A percentile compares a stretch with the other conserved stretches of the same genome.
Conservation (phyloP, 176 grass and related monocot species). For the Zea mays region Zm-B73-REFERENCE-NAM-5.0 NC_050104.1:145666501-145667000, state of each 20-base stretch:
- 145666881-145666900: constrained; percentile 81
- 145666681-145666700: constrained; percentile 67
- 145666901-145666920: constrained; percentile 26
- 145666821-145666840: constrained; percentile 68
- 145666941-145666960: not conserved
- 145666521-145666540: constrained; percentile 79
- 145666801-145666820: constrained; percentile 77
- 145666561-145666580: constrained; percentile 43
- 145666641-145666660: constrained; percentile 71
- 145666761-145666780: constrained; percentile 61
- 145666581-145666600: constrained; percentile 32
- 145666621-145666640: constrained; percentile 88
- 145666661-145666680: constrained; percentile 59
- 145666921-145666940: not conserved
- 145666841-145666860: constrained; percentile 76
- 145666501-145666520: too few relatives aligned
- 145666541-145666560: constrained; percentile 88
- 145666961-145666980: constrained; percentile 12
- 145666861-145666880: constrained; percentile 89
- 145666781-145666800: constrained; percentile 41
- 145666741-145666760: constrained; percentile 79
- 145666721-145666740: constrained; percentile 78
- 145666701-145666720: constrained; percentile 81
- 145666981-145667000: constrained; percentile 41
- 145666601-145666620: constrained; percentile 50